Evolutionary conservation across 306 rosid genomes (phyloP).

Genomic region (Lathyrus aphaca): DNA sequence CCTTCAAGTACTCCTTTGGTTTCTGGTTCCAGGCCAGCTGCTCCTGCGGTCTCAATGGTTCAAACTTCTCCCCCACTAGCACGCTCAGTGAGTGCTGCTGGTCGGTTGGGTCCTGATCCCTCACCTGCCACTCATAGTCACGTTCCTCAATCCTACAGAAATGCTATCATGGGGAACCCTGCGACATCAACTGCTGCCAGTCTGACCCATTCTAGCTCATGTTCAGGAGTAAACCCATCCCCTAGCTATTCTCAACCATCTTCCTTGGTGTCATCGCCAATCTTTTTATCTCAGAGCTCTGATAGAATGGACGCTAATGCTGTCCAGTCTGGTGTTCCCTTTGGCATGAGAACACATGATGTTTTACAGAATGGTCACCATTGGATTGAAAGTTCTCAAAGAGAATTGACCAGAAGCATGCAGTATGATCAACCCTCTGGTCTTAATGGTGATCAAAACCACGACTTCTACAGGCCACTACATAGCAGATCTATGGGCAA

Average conservation of each 20-base stretch:
- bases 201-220: conserved; percentile 55
- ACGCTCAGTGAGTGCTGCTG: conserved; percentile 85
- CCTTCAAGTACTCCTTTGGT: conserved; percentile 85
- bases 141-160: conserved; percentile 86
- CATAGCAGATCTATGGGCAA: conserved; percentile 58
- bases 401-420: conserved; percentile 60
- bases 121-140: conserved; percentile 75
- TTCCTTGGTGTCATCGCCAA: conserved; percentile 64
- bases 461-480: conserved; percentile 57
- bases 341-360: conserved; percentile 57
- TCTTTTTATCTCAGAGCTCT: conserved; percentile 62
- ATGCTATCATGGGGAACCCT: conserved; percentile 86
- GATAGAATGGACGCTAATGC: conserved; percentile 63
- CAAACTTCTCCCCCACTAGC: conserved; percentile 75
- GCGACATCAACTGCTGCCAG: conserved; percentile 57
- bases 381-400: conserved; percentile 69
- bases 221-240: conserved; percentile 57
- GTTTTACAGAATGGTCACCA: conserved; percentile 65
- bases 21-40: conserved; percentile 79
- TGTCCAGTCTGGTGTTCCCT: conserved; percentile 57
- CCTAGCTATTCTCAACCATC: conserved; percentile 63
- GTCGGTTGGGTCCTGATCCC: conserved; percentile 89
- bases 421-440: conserved; percentile 57
- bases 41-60: conserved; percentile 70
- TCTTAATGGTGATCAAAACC: conserved; percentile 56